A percentile compares a stretch with the other conserved stretches of the same genome.
Conservation (phyloP, 139 green algal genomes). For the Chlorella ohadii region DNA sequence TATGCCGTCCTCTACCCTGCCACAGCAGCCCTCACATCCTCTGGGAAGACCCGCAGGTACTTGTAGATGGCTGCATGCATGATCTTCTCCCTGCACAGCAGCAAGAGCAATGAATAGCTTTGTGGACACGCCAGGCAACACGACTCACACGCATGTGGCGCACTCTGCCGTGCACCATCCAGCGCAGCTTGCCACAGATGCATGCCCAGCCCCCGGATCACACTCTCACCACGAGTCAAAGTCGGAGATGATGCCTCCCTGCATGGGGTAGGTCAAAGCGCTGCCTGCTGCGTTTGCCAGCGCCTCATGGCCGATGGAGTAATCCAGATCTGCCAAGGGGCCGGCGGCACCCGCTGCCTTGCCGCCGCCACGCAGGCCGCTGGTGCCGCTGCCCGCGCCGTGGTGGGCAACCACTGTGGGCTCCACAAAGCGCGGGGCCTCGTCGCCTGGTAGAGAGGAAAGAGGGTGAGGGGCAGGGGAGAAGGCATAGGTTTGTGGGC, state of each 20-base stretch:
- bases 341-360: background rate
- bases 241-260: constrained; percentile 40
- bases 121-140: too few relatives aligned
- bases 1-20: too few relatives aligned
- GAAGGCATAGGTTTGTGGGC: background rate
- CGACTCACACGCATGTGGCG: too few relatives aligned
- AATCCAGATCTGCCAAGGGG: constrained; percentile 74
- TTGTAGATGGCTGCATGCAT: constrained; percentile 75
- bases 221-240: constrained; percentile 62
- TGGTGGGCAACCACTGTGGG: constrained; percentile 64
- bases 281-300: constrained; percentile 37
- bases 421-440: constrained; percentile 65
- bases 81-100: constrained; percentile 60
- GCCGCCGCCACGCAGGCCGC: background rate
- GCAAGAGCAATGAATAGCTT: too few relatives aligned
- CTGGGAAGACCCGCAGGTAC: constrained; percentile 39
- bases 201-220: background rate
- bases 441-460: background rate
- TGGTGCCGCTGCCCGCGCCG: background rate
- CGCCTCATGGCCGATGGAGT: constrained; percentile 69
- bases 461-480: background rate
- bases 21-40: constrained; percentile 31
- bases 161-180: too few relatives aligned
- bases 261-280: constrained; percentile 65
- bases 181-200: background rate